Conservation (phyloP, 129 eudicot species). For the Helichrysum umbraculigerum region DNA sequence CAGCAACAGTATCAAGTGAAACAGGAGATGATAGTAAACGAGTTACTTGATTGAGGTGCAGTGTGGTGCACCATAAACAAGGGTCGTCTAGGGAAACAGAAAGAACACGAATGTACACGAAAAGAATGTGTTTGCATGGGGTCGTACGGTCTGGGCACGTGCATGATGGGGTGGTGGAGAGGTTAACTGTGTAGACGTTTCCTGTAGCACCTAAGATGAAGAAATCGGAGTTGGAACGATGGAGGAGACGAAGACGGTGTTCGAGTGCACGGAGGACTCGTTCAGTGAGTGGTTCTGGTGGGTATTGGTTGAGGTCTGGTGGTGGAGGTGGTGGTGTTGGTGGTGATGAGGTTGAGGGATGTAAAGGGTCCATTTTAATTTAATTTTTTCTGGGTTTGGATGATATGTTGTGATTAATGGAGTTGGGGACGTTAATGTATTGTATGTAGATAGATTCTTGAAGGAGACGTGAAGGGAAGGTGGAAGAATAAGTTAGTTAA, state of each 20-base stretch:
- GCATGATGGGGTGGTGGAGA: constrained; percentile 66
- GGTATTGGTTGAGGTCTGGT: constrained; percentile 28
- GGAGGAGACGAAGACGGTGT: constrained; percentile 80
- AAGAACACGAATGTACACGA: constrained; percentile 69
- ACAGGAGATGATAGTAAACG: constrained; percentile 53
- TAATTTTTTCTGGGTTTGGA: background rate
- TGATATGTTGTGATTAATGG: background rate
- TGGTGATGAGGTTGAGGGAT: constrained; percentile 40
- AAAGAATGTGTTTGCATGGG: constrained; percentile 91
- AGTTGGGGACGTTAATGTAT: background rate
- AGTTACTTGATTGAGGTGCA: constrained; percentile 58
- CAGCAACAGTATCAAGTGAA: constrained; percentile 49
- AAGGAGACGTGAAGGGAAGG: constrained; percentile 33
- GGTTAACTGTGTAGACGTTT: constrained; percentile 76
- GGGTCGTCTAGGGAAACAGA: constrained; percentile 63
- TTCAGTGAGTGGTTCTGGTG: constrained; percentile 57
- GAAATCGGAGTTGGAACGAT: constrained; percentile 70
- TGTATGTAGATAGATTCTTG: constrained; percentile 23
- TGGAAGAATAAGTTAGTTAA: constrained; percentile 27
- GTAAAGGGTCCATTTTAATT: constrained; percentile 17
- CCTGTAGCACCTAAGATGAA: constrained; percentile 84
- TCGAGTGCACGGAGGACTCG: constrained; percentile 62
- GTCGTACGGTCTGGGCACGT: constrained; percentile 84
- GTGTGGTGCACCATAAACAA: constrained; percentile 53
- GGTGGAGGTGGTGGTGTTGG: constrained; percentile 38